A percentile compares a stretch with the other conserved stretches of the same genome.
Conservation (phyloP, 2,329 filamentous ascomycete genomes). For the Colletotrichum spaethianum region DNA sequence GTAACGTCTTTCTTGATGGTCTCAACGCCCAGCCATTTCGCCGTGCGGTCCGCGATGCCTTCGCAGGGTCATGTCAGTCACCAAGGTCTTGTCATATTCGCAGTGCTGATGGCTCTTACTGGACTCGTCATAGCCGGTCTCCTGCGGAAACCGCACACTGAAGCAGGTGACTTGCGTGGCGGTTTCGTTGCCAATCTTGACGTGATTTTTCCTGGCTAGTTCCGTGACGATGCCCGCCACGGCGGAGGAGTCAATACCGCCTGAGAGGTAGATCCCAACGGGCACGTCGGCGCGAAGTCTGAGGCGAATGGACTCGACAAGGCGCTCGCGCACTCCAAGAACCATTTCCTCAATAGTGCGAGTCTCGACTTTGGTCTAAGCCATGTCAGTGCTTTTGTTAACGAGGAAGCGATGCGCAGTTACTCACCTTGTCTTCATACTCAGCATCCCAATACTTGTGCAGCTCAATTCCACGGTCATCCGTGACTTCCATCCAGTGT, state of each 20-base stretch:
- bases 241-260: slow-evolving; percentile 70
- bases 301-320: slow-evolving; percentile 65
- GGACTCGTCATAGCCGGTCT: slow-evolving; percentile 64
- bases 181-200: slow-evolving; percentile 58
- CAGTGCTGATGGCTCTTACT: slow-evolving; percentile 43
- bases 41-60: slow-evolving; percentile 18
- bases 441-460: slow-evolving; percentile 67
- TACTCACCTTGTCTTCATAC: slow-evolving; percentile 64
- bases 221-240: slow-evolving; percentile 69
- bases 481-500: slow-evolving; percentile 57
- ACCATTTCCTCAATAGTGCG: slow-evolving; percentile 66
- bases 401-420: accelerated
- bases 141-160: slow-evolving; percentile 65
- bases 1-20: slow-evolving; percentile 45
- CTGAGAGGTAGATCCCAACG: slow-evolving; percentile 68
- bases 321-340: slow-evolving; percentile 60
- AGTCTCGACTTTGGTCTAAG: slow-evolving; percentile 53
- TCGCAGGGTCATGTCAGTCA: too few species aligned
- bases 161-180: slow-evolving; percentile 54
- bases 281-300: slow-evolving; percentile 70
- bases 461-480: slow-evolving; percentile 52
- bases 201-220: slow-evolving; percentile 61
- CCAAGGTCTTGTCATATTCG: neutral
- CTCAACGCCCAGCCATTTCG: slow-evolving; percentile 47
- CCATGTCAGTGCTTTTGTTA: too few species aligned